Percentiles rank a stretch among this genome's conserved stretches.
phyloP scores from a whole-genome alignment of 192 early-diverging fungal species.

The Coemansia sp. region DNA sequence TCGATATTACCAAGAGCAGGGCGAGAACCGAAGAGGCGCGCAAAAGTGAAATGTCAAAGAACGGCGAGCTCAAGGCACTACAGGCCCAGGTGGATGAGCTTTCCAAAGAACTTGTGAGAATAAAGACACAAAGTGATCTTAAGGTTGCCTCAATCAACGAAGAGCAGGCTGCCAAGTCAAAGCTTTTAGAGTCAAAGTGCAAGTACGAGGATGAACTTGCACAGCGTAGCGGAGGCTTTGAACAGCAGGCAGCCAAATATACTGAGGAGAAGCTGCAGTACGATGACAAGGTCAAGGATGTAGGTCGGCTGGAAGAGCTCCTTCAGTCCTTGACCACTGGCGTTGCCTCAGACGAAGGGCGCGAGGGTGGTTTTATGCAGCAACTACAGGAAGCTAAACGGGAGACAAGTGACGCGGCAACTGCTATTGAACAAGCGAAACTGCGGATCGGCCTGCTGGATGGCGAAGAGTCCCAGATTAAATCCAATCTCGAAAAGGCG shows the following conservation, averaged over 20 bases:
- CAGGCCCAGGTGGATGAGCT: conserved; percentile 73
- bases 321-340: conserved; percentile 93
- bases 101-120: conserved; percentile 76
- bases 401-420: conserved; percentile 62
- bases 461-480: conserved; percentile 70
- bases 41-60: conserved; percentile 59
- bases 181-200: conserved; percentile 31
- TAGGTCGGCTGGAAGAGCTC: conserved; percentile 69
- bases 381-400: conserved; percentile 84
- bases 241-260: conserved; percentile 30
- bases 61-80: conserved; percentile 66
- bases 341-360: conserved; percentile 83
- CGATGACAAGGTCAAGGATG: conserved; percentile 46
- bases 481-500: conserved; percentile 67
- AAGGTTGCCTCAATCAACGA: conserved; percentile 74
- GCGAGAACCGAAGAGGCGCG: conserved; percentile 51
- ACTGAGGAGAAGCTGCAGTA: conserved; percentile 44
- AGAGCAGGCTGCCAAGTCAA: conserved; percentile 58
- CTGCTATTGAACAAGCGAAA: conserved; percentile 75
- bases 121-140: conserved; percentile 83
- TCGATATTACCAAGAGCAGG: conserved; percentile 63
- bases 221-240: conserved; percentile 26
- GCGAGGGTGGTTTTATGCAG: conserved; percentile 95
- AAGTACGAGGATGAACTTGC: conserved; percentile 37
- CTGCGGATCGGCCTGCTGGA: conserved; percentile 75